phyloP scores from a whole-genome alignment of 2,329 filamentous ascomycete species.

The Huntiella abstrusa region DNA sequence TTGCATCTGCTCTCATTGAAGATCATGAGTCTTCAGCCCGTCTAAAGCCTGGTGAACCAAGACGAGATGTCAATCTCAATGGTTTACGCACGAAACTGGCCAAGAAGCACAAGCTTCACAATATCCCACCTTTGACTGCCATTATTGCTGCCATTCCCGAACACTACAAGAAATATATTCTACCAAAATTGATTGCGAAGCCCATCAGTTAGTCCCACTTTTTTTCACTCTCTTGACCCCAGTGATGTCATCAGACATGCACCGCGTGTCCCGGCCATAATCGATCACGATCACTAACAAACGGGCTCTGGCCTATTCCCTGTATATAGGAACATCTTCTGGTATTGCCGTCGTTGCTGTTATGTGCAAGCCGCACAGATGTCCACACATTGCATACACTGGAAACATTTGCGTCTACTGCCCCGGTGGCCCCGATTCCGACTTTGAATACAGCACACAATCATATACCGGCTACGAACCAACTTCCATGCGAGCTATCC shows the following conservation, averaged over 20 bases:
- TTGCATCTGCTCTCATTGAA: slow-evolving; percentile 83
- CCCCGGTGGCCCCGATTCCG: slow-evolving; percentile 88
- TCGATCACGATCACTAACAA: not conserved
- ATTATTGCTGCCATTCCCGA: slow-evolving; percentile 98
- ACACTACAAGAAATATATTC: slow-evolving; percentile 97
- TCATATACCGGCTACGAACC: slow-evolving; percentile 98
- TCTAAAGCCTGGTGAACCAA: slow-evolving; percentile 45
- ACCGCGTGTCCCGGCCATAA: not conserved
- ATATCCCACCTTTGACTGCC: slow-evolving; percentile 77
- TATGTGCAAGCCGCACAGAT: slow-evolving; percentile 98
- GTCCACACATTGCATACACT: slow-evolving; percentile 94
- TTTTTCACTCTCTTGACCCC: not conserved
- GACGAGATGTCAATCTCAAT: slow-evolving; percentile 86
- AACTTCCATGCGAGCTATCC: slow-evolving; percentile 94
- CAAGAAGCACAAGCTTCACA: slow-evolving; percentile 80
- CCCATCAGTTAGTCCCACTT: slow-evolving; percentile 50
- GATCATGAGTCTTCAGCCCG: slow-evolving; percentile 63
- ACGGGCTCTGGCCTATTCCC: not conserved
- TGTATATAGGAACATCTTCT: slow-evolving; percentile 56
- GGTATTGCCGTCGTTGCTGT: slow-evolving; percentile 96
- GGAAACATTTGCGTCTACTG: slow-evolving; percentile 99
- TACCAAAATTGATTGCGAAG: slow-evolving; percentile 91
- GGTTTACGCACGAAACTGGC: slow-evolving; percentile 67
- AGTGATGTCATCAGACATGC: not conserved
- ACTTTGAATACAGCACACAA: slow-evolving; percentile 98